Conservation (phyloP, 2,329 filamentous ascomycete species). For the Elsinoe necatrix region DNA sequence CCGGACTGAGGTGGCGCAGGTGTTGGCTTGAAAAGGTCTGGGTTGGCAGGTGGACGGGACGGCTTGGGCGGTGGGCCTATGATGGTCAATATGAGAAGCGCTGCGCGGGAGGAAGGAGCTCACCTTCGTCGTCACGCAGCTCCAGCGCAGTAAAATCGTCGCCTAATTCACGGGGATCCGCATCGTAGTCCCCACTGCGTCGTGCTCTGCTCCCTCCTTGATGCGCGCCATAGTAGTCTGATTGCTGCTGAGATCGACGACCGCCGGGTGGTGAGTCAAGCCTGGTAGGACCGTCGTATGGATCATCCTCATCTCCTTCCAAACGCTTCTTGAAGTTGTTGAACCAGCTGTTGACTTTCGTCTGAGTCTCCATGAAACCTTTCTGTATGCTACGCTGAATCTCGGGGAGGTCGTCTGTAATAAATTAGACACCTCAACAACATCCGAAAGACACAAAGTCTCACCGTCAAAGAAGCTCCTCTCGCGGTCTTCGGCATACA, state of each 20-base stretch:
- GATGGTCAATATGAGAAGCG: constrained; percentile 21
- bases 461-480: constrained; percentile 79
- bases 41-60: constrained; percentile 60
- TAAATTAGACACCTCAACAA: constrained; percentile 16
- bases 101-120: not conserved
- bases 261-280: constrained; percentile 26
- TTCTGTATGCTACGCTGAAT: constrained; percentile 90
- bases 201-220: constrained; percentile 23
- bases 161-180: constrained; percentile 79
- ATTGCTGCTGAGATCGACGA: constrained; percentile 28
- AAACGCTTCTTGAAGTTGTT: constrained; percentile 85
- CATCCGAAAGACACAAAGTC: constrained; percentile 18
- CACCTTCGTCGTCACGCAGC: constrained; percentile 53
- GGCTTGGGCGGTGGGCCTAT: constrained; percentile 44
- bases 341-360: constrained; percentile 88
- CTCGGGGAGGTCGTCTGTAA: constrained; percentile 74
- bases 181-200: constrained; percentile 87
- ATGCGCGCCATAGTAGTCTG: constrained; percentile 33
- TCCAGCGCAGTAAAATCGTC: constrained; percentile 74
- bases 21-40: constrained; percentile 68
- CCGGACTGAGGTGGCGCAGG: constrained; percentile 48
- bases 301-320: constrained; percentile 73
- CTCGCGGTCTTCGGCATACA: constrained; percentile 57
- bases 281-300: constrained; percentile 32
- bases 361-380: constrained; percentile 89